Evolutionary conservation across 2,329 filamentous ascomycete genomes (phyloP).

Genomic region (Chaetomiaceae sp.): DNA sequence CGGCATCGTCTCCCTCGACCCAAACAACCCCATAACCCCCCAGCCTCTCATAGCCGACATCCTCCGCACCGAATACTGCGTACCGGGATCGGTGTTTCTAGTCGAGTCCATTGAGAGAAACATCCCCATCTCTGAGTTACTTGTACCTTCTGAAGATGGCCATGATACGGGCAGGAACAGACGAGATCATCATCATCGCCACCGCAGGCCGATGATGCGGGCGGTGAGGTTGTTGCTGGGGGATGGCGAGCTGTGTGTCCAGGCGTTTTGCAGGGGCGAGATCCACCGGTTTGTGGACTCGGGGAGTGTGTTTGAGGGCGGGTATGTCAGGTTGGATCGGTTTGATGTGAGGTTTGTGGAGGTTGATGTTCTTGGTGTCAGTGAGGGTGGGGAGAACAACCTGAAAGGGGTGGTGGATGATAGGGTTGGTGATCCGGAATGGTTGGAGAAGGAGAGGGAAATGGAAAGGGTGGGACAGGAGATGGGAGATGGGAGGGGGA

Average conservation of each 20-base stretch:
- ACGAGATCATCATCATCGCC: neutral
- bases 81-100: constrained; percentile 46
- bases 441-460: neutral
- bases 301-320: constrained; percentile 43
- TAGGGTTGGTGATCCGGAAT: neutral
- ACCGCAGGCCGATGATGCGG: constrained; percentile 28
- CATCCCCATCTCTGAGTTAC: neutral
- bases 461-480: too few relatives aligned
- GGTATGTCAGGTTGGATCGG: constrained; percentile 44
- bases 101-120: constrained; percentile 33
- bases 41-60: constrained; percentile 46
- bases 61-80: constrained; percentile 44
- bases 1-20: constrained; percentile 27
- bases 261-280: constrained; percentile 44
- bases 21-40: constrained; percentile 27
- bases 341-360: constrained; percentile 35
- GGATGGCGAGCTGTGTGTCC: constrained; percentile 52
- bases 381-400: neutral
- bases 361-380: neutral
- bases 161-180: neutral
- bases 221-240: constrained; percentile 46
- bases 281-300: constrained; percentile 46
- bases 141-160: too few relatives aligned
- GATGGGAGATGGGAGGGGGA: too few relatives aligned
- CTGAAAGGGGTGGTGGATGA: constrained; percentile 1